Percentiles rank a stretch among this genome's conserved stretches.
These are phyloP conservation scores for Fagopyrum tataricum DNA, from an alignment of 148 eudicot genomes.

Conservation along the genomic window DNA sequence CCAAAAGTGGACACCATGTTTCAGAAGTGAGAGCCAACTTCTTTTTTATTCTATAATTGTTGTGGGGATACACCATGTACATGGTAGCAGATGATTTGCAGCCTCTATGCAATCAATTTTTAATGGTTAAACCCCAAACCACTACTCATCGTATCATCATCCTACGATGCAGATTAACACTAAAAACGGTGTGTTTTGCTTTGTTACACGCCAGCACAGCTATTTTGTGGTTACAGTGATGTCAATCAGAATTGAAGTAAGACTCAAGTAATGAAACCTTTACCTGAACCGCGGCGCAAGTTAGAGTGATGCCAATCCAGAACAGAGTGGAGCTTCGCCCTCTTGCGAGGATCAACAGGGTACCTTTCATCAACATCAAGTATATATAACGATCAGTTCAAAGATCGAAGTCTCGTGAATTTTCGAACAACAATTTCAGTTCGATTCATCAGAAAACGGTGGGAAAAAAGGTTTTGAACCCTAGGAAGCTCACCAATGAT, in stretches of 20 bases:
- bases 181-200: neutral
- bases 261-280: neutral
- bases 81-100: neutral
- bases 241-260: no score
- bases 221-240: no score
- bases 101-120: no score
- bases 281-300: constrained; percentile 82
- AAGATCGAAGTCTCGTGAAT: neutral
- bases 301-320: constrained; percentile 96
- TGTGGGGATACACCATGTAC: neutral
- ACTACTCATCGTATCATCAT: neutral
- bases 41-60: no score
- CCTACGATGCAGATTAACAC: neutral
- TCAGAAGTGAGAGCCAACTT: neutral
- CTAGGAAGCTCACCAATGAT: constrained; percentile 26
- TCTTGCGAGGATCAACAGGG: constrained; percentile 71
- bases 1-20: no score
- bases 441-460: neutral
- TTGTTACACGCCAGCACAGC: neutral
- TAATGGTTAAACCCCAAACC: neutral
- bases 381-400: neutral
- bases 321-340: constrained; percentile 84
- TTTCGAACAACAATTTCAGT: neutral
- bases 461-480: neutral
- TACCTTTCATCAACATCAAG: constrained; percentile 44